Conservation (phyloP, 805 yeast genomes). For the Metschnikowia kofuensis region DNA sequence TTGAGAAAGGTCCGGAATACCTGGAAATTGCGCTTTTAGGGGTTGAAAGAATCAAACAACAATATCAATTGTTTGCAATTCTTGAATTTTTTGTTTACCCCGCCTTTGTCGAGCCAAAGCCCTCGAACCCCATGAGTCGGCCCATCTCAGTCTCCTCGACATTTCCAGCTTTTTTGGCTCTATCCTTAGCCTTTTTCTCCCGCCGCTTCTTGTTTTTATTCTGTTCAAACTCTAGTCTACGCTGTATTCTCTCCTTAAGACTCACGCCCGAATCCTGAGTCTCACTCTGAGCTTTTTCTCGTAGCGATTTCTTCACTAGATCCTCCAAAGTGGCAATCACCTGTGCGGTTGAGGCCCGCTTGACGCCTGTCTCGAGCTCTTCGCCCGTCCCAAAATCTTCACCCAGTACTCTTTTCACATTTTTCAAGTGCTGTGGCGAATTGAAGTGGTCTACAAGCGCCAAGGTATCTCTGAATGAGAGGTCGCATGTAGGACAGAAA, state of each 20-base stretch:
- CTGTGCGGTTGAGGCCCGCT: constrained; percentile 33
- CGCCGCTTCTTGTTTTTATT: constrained; percentile 27
- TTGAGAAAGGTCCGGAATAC: no score
- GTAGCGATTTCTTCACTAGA: constrained; percentile 27
- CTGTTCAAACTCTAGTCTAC: constrained; percentile 38
- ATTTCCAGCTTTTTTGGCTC: neutral
- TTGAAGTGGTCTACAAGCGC: constrained; percentile 83
- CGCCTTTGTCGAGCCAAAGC: constrained; percentile 48
- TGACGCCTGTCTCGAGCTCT: constrained; percentile 32
- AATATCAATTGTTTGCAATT: no score
- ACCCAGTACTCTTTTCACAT: constrained; percentile 26
- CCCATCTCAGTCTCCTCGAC: constrained; percentile 21
- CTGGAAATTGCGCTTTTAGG: no score
- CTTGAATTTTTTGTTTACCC: neutral
- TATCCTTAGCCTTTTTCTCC: constrained; percentile 19
- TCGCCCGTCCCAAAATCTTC: constrained; percentile 12
- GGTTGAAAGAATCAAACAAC: no score
- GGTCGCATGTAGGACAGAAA: constrained; percentile 74
- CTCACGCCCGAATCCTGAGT: constrained; percentile 20
- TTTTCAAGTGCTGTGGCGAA: constrained; percentile 56
- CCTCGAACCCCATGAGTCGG: constrained; percentile 57
- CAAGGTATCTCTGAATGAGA: constrained; percentile 79
- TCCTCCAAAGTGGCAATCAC: constrained; percentile 30
- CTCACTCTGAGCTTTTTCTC: constrained; percentile 3
- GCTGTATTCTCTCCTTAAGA: constrained; percentile 40